phyloP scores from a whole-genome alignment of 306 rosid species.

The Quercus aquifolioides region DNA sequence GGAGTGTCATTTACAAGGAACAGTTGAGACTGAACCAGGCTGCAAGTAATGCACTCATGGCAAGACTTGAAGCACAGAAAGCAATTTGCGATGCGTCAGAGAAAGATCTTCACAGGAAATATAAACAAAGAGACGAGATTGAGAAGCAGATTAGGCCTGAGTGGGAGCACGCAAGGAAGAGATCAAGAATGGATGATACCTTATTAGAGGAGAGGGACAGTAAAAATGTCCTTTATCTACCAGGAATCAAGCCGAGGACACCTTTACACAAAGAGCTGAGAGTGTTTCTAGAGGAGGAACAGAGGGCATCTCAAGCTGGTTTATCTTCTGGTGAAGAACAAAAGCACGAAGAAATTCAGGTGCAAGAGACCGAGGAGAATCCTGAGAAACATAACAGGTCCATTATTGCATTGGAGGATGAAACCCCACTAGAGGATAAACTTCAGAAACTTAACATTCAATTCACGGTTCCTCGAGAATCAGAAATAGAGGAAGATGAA shows the following conservation, averaged over 20 bases:
- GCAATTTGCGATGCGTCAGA: slow-evolving; percentile 75
- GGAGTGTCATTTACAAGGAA: slow-evolving; percentile 95
- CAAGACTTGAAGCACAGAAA: slow-evolving; percentile 92
- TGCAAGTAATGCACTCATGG: slow-evolving; percentile 81
- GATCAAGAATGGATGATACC: slow-evolving; percentile 67
- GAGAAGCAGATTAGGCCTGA: slow-evolving; percentile 79
- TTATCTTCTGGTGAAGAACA: slow-evolving; percentile 43
- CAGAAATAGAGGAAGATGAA: slow-evolving; percentile 73
- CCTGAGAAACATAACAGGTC: slow-evolving; percentile 38
- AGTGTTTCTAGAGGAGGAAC: slow-evolving; percentile 85
- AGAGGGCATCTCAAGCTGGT: slow-evolving; percentile 55
- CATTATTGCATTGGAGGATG: slow-evolving; percentile 47
- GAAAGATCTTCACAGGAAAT: slow-evolving; percentile 80
- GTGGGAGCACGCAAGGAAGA: slow-evolving; percentile 80
- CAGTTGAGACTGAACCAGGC: slow-evolving; percentile 94
- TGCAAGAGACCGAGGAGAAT: slow-evolving; percentile 28
- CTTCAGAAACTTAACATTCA: slow-evolving; percentile 38
- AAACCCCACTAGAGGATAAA: slow-evolving; percentile 38
- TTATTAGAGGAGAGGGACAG: slow-evolving; percentile 44
- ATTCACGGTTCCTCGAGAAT: slow-evolving; percentile 33
- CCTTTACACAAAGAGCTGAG: slow-evolving; percentile 84
- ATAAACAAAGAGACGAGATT: slow-evolving; percentile 67
- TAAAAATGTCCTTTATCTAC: slow-evolving; percentile 52
- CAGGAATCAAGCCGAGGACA: slow-evolving; percentile 51
- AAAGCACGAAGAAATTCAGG: slow-evolving; percentile 34